A percentile compares a stretch with the other conserved stretches of the same genome.
These are phyloP conservation scores for Sherardia arvensis DNA, from an alignment of 257 asterid species.

Conservation along the genomic window DNA sequence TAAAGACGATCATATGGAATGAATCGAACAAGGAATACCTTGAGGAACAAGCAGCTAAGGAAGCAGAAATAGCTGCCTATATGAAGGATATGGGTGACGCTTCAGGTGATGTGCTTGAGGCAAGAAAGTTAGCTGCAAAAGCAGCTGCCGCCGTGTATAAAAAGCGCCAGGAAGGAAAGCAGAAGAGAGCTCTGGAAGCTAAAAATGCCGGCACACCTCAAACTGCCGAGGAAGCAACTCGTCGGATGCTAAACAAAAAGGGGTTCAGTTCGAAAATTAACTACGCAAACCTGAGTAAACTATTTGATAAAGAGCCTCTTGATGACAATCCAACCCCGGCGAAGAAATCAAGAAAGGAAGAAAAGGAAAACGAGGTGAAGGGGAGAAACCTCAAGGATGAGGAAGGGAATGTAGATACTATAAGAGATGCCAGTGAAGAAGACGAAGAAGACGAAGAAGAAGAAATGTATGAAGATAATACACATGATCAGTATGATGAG, in stretches of 20 bases:
- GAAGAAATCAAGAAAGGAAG: conserved; percentile 1
- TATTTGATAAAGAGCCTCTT: conserved; percentile 9
- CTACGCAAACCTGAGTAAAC: conserved; percentile 12
- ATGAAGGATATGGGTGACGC: conserved; percentile 36
- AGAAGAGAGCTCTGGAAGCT: conserved; percentile 61
- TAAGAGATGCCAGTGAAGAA: too few species aligned
- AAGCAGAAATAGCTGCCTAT: conserved; percentile 53
- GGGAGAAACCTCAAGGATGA: neutral
- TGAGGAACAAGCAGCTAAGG: conserved; percentile 85
- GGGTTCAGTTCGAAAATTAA: conserved; percentile 16
- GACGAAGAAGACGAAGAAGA: neutral
- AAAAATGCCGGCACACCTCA: conserved; percentile 47
- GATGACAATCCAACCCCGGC: neutral
- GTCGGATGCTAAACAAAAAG: conserved; percentile 42
- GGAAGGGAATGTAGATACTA: too few species aligned
- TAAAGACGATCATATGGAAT: conserved; percentile 70
- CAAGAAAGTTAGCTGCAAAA: conserved; percentile 54
- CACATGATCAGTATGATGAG: conserved; percentile 4
- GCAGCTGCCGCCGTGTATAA: conserved; percentile 57
- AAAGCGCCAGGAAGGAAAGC: conserved; percentile 57
- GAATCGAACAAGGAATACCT: conserved; percentile 75
- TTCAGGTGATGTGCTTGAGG: conserved; percentile 36
- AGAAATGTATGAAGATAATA: neutral
- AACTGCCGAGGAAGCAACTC: conserved; percentile 58
- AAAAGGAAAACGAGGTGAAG: conserved; percentile 6